A percentile compares a stretch with the other conserved stretches of the same genome.
Evolutionary conservation across 768 basidiomycete species (phyloP).

Genomic region (Tylopilus sp.): DNA sequence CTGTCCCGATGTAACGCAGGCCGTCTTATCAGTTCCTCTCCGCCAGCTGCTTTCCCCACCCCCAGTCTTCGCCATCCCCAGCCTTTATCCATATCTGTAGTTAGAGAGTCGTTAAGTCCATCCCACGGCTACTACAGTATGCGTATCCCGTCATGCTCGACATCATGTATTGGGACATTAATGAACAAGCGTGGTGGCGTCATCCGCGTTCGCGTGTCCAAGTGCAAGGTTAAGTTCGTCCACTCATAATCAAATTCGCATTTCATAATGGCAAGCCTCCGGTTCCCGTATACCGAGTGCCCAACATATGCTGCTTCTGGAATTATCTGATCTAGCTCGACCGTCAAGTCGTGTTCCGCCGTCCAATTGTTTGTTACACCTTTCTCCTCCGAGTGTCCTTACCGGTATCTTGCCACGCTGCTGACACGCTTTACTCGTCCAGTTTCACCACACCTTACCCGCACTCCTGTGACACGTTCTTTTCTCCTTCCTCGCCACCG

Average conservation of each 20-base stretch:
- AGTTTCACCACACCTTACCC: slow-evolving; percentile 50
- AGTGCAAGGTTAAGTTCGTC: slow-evolving; percentile 37
- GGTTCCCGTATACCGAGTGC: slow-evolving; percentile 30
- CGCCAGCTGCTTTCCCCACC: slow-evolving; percentile 10
- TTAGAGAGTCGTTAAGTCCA: slow-evolving; percentile 22
- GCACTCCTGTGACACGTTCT: slow-evolving; percentile 65
- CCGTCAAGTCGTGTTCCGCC: slow-evolving; percentile 22
- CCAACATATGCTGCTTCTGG: slow-evolving; percentile 29
- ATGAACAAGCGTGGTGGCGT: slow-evolving; percentile 31
- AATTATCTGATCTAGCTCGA: slow-evolving; percentile 25
- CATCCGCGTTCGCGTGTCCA: slow-evolving; percentile 28
- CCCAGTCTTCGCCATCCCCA: slow-evolving; percentile 9
- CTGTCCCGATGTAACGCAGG: slow-evolving; percentile 6
- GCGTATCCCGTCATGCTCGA: slow-evolving; percentile 25
- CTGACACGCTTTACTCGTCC: slow-evolving; percentile 51
- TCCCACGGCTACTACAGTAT: slow-evolving; percentile 17
- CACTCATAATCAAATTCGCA: slow-evolving; percentile 42
- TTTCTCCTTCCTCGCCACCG: slow-evolving; percentile 46
- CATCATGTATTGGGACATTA: slow-evolving; percentile 34
- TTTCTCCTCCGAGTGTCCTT: slow-evolving; percentile 54
- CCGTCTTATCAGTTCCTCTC: slow-evolving; percentile 26
- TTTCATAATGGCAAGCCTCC: slow-evolving; percentile 36
- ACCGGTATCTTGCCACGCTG: slow-evolving; percentile 49
- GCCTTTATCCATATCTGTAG: slow-evolving; percentile 23
- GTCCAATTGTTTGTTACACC: slow-evolving; percentile 35